Conservation (phyloP, 2,329 filamentous ascomycete species). For the Exophiala sp. region DNA sequence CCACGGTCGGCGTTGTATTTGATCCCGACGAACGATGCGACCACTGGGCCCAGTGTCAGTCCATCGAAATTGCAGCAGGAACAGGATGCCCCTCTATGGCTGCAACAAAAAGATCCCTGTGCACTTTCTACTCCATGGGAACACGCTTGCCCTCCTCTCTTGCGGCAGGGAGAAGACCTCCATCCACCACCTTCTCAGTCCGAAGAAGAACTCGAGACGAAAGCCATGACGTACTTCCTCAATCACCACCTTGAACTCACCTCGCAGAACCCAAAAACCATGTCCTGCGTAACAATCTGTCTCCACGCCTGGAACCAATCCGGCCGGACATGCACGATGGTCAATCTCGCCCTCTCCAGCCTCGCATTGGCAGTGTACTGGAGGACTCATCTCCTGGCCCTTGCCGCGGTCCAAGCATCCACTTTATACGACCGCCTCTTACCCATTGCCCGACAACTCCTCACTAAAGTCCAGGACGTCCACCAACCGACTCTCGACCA, state of each 20-base stretch:
- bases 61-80: too few species aligned
- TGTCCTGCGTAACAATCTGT: slow-evolving; percentile 11
- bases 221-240: slow-evolving; percentile 29
- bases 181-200: slow-evolving; percentile 11
- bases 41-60: too few species aligned
- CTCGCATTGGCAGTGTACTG: slow-evolving; percentile 30
- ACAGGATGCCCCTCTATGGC: too few species aligned
- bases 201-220: slow-evolving; percentile 24
- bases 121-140: too few species aligned
- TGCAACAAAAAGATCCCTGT: too few species aligned
- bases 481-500: not conserved
- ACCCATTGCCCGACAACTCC: slow-evolving; percentile 13
- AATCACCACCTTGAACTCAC: slow-evolving; percentile 25
- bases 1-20: slow-evolving; percentile 28
- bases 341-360: slow-evolving; percentile 30
- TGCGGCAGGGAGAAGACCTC: too few species aligned
- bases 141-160: too few species aligned
- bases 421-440: slow-evolving; percentile 26
- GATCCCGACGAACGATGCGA: too few species aligned
- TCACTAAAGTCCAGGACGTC: not conserved
- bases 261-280: slow-evolving; percentile 15
- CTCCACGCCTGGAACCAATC: slow-evolving; percentile 13
- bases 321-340: slow-evolving; percentile 16
- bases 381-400: slow-evolving; percentile 22
- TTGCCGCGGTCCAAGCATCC: slow-evolving; percentile 28